A percentile compares a stretch with the other conserved stretches of the same genome.
phyloP scores from a whole-genome alignment of 73 alveolate genomes.

The Loxodes magnus region DNA sequence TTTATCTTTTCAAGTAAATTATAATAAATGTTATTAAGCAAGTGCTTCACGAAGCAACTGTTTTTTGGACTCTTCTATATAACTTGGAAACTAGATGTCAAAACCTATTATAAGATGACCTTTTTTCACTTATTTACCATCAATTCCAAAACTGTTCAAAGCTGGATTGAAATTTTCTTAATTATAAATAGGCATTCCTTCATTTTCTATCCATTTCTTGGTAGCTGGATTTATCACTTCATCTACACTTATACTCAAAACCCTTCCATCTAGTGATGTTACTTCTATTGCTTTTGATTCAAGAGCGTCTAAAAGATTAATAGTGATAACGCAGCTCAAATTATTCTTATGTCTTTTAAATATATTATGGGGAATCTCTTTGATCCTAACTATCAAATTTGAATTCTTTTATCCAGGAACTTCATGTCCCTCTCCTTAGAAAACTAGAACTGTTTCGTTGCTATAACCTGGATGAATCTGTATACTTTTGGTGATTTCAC shows the following conservation, averaged over 20 bases:
- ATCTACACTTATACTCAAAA: conserved; percentile 10
- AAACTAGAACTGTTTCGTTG: conserved; percentile 48
- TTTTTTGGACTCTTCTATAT: conserved; percentile 14
- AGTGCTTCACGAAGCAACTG: too few species aligned
- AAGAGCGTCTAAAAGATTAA: conserved; percentile 64
- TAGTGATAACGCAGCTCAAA: conserved; percentile 43
- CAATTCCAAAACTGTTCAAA: not conserved
- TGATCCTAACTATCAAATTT: conserved; percentile 55
- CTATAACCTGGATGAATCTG: conserved; percentile 75
- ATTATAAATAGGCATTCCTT: conserved; percentile 86
- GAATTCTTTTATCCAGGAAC: conserved; percentile 32
- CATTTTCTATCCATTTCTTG: conserved; percentile 51
- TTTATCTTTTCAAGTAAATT: not conserved
- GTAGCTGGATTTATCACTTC: conserved; percentile 52
- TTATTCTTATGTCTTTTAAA: conserved; percentile 73
- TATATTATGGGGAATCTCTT: conserved; percentile 47
- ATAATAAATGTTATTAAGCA: not conserved
- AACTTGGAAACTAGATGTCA: conserved; percentile 34
- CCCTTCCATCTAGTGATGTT: conserved; percentile 48
- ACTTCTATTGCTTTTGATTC: conserved; percentile 56
- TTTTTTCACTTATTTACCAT: not conserved
- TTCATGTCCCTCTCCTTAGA: conserved; percentile 71
- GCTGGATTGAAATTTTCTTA: too few species aligned
- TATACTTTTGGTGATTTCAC: conserved; percentile 36
- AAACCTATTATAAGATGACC: conserved; percentile 32